Evolutionary conservation across 1,284 basidiomycete species (phyloP), one percentile per base, ranked within the genome.

Genomic region (Trametes sp.): DNA sequence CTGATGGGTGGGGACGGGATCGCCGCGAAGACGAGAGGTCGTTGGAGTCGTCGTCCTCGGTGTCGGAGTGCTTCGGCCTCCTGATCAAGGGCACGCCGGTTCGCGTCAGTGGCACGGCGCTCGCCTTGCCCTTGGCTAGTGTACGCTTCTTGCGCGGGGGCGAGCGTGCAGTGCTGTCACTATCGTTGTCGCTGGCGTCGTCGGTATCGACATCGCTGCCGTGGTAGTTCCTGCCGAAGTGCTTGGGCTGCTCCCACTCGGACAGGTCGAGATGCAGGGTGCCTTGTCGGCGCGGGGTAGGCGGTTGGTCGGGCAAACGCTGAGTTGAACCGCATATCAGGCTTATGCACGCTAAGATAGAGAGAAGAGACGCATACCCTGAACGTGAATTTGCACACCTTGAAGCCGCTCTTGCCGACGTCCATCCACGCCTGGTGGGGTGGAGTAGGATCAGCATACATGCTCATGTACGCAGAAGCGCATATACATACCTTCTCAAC

Each of bases 401-500:
- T 50, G 50, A 58, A 63, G 1, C 70, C 70, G 33, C 66, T 61
- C 56, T 67, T 65, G 14, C 70, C 70, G 4, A 31, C 50, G 21
- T 62, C 67, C 55, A 65, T 61, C 64, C 63, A 69, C 4, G 69
- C 68, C 69, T 71, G 28, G 16, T 5, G 24, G 21, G 11, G 2
- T 14, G 11, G n/a, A n/a, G n/a, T n/a, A 3, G 24, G 8, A 14
- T 24, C 9, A 21, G 28, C 7, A 41, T 14, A 4, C 8, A 11
- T 16, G 21, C 2, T 11, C 26, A 9, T 26, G 8, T 11, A 11
- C 3, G 14, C 16, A n/a, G 9, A 45, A 6, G 14, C 26, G 28
- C 19, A 24, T 16, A 35, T 2, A 50, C 65, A 33, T 29, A 72
- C 73, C 31, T 57, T 45, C 9, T 75, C 74, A 0, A 83, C 81